phyloP scores from a whole-genome alignment of 2,329 filamentous ascomycete species.

The Seiridium cupressi region DNA sequence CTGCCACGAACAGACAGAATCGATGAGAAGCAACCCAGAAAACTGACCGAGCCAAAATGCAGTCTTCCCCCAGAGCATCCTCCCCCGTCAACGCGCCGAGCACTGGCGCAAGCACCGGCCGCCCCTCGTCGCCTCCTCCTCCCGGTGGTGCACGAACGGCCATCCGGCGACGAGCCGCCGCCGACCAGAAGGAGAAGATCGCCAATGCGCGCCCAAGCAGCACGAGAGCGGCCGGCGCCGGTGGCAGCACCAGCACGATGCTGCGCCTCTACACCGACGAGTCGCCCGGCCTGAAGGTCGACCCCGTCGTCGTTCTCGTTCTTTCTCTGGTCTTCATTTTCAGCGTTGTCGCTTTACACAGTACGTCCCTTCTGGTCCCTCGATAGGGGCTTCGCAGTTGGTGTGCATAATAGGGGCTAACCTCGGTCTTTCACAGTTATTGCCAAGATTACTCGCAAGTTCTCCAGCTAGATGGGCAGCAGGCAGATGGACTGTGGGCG shows the following conservation, averaged over 20 bases:
- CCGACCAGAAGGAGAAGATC: conserved; percentile 95
- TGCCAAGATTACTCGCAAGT: conserved; percentile 89
- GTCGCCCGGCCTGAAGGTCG: conserved; percentile 94
- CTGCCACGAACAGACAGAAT: neutral
- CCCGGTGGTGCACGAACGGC: conserved; percentile 94
- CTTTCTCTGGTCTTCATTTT: conserved; percentile 98
- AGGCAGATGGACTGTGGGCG: neutral
- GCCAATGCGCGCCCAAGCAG: conserved; percentile 91
- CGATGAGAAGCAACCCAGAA: neutral
- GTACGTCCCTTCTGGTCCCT: conserved; percentile 53
- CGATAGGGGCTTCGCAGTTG: conserved; percentile 7
- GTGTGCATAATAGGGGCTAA: neutral
- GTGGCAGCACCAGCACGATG: conserved; percentile 97
- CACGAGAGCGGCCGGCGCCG: conserved; percentile 89
- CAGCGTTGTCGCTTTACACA: conserved; percentile 94
- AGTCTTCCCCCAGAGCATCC: conserved; percentile 60
- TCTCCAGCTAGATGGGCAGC: conserved; percentile 57
- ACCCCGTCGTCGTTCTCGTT: conserved; percentile 95
- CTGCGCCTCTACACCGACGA: conserved; percentile 99
- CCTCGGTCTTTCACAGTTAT: conserved; percentile 61
- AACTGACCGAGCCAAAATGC: neutral
- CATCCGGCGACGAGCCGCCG: conserved; percentile 90
- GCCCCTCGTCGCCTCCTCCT: conserved; percentile 81
- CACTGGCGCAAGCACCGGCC: conserved; percentile 68
- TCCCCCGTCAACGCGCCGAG: conserved; percentile 58